Evolutionary conservation across 2,329 filamentous ascomycete species (phyloP), one percentile per base, ranked within the genome.

Genomic region (Ambrosiella xylebori): DNA sequence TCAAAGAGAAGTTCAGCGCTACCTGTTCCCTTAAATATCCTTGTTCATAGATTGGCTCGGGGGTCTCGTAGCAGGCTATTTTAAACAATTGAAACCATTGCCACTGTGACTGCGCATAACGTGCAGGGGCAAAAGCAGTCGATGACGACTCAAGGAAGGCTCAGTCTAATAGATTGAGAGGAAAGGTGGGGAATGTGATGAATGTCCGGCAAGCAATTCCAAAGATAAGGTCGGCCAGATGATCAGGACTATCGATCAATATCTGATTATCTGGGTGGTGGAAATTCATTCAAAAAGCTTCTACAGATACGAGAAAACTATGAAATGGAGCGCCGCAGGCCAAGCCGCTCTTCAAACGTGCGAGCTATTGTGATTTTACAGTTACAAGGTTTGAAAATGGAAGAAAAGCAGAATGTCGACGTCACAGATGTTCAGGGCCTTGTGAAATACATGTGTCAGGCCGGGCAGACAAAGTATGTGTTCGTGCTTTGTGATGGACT

Each of bases 41-140:
- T 3, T 53, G 11, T 53, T 57, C 8, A 38, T 57, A 40, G 38
- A 17, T 35, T 59, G 51, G 51, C 50, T 27, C 27, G 50, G 58
- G 59, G 58, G 40, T 58, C 57, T 55, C 53, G 19, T 38, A 54
- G n/a, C 17, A 47, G n/a, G 7, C 44, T 57, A 57, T 57, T 41
- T 57, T 57, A 57, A 57, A 57, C 45, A 15, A 47, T 47, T 47
- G 44, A 57, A 49, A 50, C 55, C 45, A 51, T 27, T 39, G 44
- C 55, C 45, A 57, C 35, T 38, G 35, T 37, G 36, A 37, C 51
- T 41, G 38, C n/a, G 51, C 35, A 27, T 37, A 47, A 13, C 1
- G 44, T 8, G 44, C n/a, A 47, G 44, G 40, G 40, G 8, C 11
- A 41, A 7, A 41, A 11, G 40, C 11, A 27, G 44, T 13, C n/a